Percentiles rank a stretch among this genome's conserved stretches.
Evolutionary conservation across 2,329 filamentous ascomycete genomes (phyloP).

Genomic region (Bipolaris zeicola): DNA sequence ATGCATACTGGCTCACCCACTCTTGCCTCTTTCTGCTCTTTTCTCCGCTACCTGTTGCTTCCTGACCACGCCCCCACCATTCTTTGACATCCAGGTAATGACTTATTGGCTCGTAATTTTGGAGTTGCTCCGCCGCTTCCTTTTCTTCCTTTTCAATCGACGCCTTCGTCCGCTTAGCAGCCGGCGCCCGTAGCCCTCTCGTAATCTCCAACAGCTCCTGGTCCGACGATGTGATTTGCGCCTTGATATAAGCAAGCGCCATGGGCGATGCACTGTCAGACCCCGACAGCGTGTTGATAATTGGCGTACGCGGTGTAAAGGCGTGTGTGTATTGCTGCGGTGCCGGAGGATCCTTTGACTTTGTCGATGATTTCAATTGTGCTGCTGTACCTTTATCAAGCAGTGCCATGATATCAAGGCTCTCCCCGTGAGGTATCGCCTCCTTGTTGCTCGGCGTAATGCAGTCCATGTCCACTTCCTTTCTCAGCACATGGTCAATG

Average conservation of each 20-base stretch:
- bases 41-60: background rate
- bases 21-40: background rate
- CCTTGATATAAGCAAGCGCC: constrained; percentile 70
- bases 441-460: constrained; percentile 83
- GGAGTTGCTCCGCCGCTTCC: background rate
- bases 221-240: constrained; percentile 79
- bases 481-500: constrained; percentile 92
- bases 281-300: constrained; percentile 73
- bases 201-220: constrained; percentile 75
- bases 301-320: constrained; percentile 74
- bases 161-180: background rate
- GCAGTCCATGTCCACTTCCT: constrained; percentile 98
- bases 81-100: background rate
- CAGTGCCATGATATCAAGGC: constrained; percentile 78
- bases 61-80: background rate
- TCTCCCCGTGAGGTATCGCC: constrained; percentile 83
- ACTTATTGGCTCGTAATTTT: background rate
- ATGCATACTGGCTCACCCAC: background rate
- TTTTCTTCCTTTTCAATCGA: background rate
- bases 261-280: constrained; percentile 44
- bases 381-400: constrained; percentile 74
- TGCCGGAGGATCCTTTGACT: constrained; percentile 58
- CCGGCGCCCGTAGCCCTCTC: constrained; percentile 49
- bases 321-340: constrained; percentile 66
- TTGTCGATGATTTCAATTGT: constrained; percentile 68